A percentile compares a stretch with the other conserved stretches of the same genome.
Conservation (phyloP, 192 early-diverging fungal species). For the Rhizophlyctis rosea region DNA sequence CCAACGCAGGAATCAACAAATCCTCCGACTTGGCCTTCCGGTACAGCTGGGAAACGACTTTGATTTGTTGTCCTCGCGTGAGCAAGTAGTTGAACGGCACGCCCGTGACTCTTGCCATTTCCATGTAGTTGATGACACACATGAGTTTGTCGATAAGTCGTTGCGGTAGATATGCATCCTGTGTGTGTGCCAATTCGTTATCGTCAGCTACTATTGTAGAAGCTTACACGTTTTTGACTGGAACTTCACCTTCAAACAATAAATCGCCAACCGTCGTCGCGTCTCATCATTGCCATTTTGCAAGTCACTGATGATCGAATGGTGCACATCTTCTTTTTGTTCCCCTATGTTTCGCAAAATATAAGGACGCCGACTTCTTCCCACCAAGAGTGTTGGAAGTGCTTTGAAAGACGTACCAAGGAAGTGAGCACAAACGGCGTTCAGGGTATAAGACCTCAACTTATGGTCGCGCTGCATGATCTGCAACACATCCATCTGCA, state of each 20-base stretch:
- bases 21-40: slow-evolving; percentile 78
- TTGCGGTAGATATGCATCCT: slow-evolving; percentile 91
- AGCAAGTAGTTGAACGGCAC: slow-evolving; percentile 93
- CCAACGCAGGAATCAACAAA: slow-evolving; percentile 85
- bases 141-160: slow-evolving; percentile 96
- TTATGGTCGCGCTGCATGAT: slow-evolving; percentile 96
- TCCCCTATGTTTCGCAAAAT: slow-evolving; percentile 56
- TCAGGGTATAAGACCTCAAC: slow-evolving; percentile 91
- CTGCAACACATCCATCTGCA: slow-evolving; percentile 90
- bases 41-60: slow-evolving; percentile 95
- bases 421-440: slow-evolving; percentile 94
- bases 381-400: neutral
- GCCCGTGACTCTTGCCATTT: slow-evolving; percentile 98
- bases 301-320: slow-evolving; percentile 96
- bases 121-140: slow-evolving; percentile 93
- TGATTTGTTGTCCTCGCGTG: slow-evolving; percentile 94
- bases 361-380: neutral
- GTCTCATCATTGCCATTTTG: slow-evolving; percentile 96
- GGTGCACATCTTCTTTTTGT: slow-evolving; percentile 99
- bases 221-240: too few relatives aligned
- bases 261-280: slow-evolving; percentile 87
- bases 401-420: slow-evolving; percentile 53
- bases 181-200: slow-evolving; percentile 1
- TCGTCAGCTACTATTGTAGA: too few relatives aligned
- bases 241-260: slow-evolving; percentile 90